Base-by-base conservation (phyloP, 2,329 filamentous ascomycete genomes). In the Cercospora sojina region DNA sequence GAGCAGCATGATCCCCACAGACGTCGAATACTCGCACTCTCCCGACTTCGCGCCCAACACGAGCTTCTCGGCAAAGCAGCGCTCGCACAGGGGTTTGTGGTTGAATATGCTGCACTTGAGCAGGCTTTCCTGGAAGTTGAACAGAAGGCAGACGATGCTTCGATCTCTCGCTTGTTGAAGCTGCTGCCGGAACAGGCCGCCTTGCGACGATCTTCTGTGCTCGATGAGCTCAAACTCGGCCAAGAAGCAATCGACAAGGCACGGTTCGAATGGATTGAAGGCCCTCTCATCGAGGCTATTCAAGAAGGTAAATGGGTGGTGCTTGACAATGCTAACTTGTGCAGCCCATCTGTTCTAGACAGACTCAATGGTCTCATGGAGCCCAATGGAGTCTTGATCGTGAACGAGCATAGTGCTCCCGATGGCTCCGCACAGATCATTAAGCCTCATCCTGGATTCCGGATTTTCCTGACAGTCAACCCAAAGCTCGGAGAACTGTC, bases 311-410 rank as follows among this genome's bases (percentile, higher is more conserved):
- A 93, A 67, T 99, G 95, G 95, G 84, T 99, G 18, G 89, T 99
- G 10, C 87, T 99, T 23, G 95, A 99, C 79, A 97, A 99, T 78
- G 95, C 96, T 67, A 99, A 99, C 75, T 85, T 99, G 65, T 99
- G 96, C 81, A 97, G 91, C 74, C 90, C 94, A 25, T 97, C 94
- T 6, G 95, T 99, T 1, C 85, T 99, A 9, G 95, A 99, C 79
- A 87, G 96, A 68, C 82, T 99, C 60, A 99, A 99, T 77, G 98
- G 95, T 0, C 82, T 99, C 8, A 89, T 98, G 7, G 95, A 99
- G 77, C 93, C 93, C 0, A 90, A 93, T 74, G 95, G 95, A 0
- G 89, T 88, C 69, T 82, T 99, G 23, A 92, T 91, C 73, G 90
- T 99, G 77, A 98, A 97, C 74, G 95, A 99, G 77, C 93, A 98